These are phyloP conservation scores for Phytophthora meadii DNA, from an alignment of 352 stramenopile genomes.

Conservation along the genomic window DNA sequence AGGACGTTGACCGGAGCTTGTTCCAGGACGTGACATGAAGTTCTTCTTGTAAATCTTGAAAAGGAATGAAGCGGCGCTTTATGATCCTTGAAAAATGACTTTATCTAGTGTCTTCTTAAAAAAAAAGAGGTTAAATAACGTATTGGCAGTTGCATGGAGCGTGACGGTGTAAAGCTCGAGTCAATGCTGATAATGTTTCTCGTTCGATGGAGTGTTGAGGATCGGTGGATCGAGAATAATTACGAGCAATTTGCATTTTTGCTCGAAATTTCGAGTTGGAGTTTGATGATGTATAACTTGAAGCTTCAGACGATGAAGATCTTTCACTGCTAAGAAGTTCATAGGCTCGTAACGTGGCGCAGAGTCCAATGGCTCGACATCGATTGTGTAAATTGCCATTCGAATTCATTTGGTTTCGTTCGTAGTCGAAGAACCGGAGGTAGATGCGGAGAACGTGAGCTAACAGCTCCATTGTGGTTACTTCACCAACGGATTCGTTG, in stretches of 20 bases:
- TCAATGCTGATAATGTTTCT: conserved; percentile 13
- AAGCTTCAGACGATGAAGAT: not conserved
- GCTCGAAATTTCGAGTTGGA: conserved; percentile 18
- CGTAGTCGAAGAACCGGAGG: conserved; percentile 28
- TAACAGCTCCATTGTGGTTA: conserved; percentile 18
- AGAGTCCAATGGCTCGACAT: conserved; percentile 33
- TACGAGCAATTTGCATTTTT: conserved; percentile 24
- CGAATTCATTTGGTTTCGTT: conserved; percentile 2
- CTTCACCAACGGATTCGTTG: not conserved
- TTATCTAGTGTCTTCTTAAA: conserved; percentile 7
- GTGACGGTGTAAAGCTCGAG: conserved; percentile 17
- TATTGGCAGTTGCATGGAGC: conserved; percentile 22
- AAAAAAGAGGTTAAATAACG: not conserved
- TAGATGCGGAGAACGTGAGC: conserved; percentile 31
- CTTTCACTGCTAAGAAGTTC: not conserved
- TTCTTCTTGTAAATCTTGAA: not conserved
- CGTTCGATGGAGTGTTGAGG: conserved; percentile 4
- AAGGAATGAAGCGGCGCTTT: conserved; percentile 8
- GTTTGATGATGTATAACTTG: not conserved
- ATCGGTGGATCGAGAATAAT: conserved; percentile 9
- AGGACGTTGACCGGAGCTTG: conserved; percentile 61
- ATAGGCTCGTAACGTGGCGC: conserved; percentile 20
- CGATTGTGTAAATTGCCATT: conserved; percentile 25
- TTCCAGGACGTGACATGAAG: conserved; percentile 47
- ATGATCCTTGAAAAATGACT: no score